Base-by-base conservation (phyloP, 192 early-diverging fungal genomes). In the Oehlia diaphana region DNA sequence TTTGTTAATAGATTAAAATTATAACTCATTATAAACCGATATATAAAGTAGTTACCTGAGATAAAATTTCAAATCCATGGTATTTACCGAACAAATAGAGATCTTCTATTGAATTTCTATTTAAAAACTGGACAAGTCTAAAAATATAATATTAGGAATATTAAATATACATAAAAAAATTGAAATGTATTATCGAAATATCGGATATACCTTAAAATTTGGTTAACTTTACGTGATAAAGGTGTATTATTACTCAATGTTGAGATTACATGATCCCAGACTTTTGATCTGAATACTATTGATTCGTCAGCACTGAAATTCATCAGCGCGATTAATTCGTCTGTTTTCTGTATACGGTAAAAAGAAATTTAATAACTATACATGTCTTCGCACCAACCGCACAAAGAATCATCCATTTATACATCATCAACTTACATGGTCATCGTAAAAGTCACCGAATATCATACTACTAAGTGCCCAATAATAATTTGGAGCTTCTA, bases 391-490 rank as follows among this genome's bases (percentile, higher is more conserved):
- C 39, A 42, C 0, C 39, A 42, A 0, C 37, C 0, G 39, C 16
- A 3, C 50, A 5, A 70, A 70, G 7, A 16, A 21, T 31, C 31
- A 31, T 31, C 31, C 0, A 37, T 13, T 16, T 7, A 23, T 10
- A 4, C 9, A 28, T 26, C 37, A 39, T 16, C 19, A 49, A 64
- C 61, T 9, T 66, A 80, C 79, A 63, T 80, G 79, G 44, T 80
- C 72, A 28, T 80, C 73, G 21, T 76, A 76, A 47, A 80, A 80
- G 35, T 73, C 73, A 19, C 79, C 79, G 14, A 64, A 80, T 35
- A 80, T 63, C 79, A 80, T 80, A 16, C 63, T 80, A 66, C 61
- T 44, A 33, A 80, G 64, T 26, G 79, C 79, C 79, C 79, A 80
- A 61, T 61, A 76, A 37, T 76, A 80, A 80, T 80, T 80, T 31